Evolutionary conservation across 2,329 filamentous ascomycete species (phyloP), one percentile per base, ranked within the genome.

Genomic region (Coleophoma crateriformis): DNA sequence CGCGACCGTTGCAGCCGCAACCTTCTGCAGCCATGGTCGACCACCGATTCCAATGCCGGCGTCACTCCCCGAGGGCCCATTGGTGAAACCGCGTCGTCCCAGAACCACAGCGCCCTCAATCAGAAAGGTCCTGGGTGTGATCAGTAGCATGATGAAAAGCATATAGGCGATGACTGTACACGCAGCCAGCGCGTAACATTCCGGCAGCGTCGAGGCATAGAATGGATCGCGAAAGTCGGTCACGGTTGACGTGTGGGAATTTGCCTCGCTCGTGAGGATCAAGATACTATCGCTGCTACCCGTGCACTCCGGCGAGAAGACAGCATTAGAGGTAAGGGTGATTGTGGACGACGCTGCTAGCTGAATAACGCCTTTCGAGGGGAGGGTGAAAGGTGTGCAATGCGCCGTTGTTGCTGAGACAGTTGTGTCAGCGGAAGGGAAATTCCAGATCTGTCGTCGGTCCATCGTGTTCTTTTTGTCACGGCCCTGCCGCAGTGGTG

Each of bases 71-170:
- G 85, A 84, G 3, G 88, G 88, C 46, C 88, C 85, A 64, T 87
- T 88, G 45, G 91, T 95, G 69, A 96, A 91, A 51, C 90, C 89
- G 63, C 88, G 82, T 22, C 87, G 78, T 40, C 88, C 87, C 45
- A 95, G 74, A 51, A 94, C 85, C 41, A 92, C 88, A 44, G 88
- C 82, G 19, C 90, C 89, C 48, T 90, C 90, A 51, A 95, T 84
- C 54, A 95, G 84, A 66, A 94, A 96, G 3, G 94, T 96, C 46
- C 92, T 84, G n/a, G 92, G 92, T 0, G 90, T 95, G 60, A 96
- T 90, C 64, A 96, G 82, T 35, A 97, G 82, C 79, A 96, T 95
- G 55, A 96, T 88, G 58, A 96, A 86, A 43, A 97, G 81, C 65
- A 95, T 87, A 70, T 95, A 97, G 45, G 90, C 87, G 45, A 95